Conservation (phyloP, 2,329 filamentous ascomycete species). For the Cytospora leucostoma region DNA sequence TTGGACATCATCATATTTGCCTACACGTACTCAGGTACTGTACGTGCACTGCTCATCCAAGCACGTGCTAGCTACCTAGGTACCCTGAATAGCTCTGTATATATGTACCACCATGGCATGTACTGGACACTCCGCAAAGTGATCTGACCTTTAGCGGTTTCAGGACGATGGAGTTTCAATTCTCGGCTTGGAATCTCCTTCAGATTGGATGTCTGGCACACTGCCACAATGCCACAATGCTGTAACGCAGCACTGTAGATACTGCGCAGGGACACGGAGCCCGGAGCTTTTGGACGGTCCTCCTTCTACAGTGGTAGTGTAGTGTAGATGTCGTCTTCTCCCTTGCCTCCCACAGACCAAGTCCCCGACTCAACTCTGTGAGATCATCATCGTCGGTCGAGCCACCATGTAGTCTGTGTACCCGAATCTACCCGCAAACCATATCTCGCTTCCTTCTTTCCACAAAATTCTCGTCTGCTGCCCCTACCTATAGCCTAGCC, state of each 20-base stretch:
- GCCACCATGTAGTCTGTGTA: neutral
- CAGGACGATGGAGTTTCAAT: constrained; percentile 22
- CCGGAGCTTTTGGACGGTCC: neutral
- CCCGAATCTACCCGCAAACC: neutral
- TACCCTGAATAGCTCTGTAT: neutral
- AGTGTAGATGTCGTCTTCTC: no score
- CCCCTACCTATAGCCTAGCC: neutral
- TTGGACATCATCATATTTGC: neutral
- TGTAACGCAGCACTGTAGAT: neutral
- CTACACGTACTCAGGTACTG: neutral
- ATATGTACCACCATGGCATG: no score
- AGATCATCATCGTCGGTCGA: neutral
- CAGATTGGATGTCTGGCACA: constrained; percentile 6
- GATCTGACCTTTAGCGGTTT: constrained; percentile 21
- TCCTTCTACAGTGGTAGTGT: neutral
- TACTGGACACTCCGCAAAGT: neutral
- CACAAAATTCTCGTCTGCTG: neutral
- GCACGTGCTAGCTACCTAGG: neutral
- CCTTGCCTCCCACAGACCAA: neutral
- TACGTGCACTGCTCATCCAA: neutral
- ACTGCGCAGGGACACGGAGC: neutral
- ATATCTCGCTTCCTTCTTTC: neutral
- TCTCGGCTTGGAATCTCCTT: constrained; percentile 18
- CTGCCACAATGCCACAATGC: neutral
- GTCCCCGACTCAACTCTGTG: neutral